Conservation (phyloP, 2,329 filamentous ascomycete genomes). For the Aureobasidium sp. region DNA sequence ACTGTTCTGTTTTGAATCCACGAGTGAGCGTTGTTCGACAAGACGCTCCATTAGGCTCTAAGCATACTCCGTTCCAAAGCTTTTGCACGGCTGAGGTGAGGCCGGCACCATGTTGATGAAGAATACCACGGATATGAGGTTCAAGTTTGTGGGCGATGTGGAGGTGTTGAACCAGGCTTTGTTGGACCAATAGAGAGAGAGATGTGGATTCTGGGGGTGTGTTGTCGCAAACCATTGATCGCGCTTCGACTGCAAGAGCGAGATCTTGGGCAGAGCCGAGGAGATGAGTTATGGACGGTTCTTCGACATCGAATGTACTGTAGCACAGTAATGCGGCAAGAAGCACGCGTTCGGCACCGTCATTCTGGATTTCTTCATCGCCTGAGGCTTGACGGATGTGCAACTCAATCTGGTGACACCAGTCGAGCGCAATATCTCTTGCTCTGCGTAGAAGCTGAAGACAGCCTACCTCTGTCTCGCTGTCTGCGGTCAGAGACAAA, state of each 20-base stretch:
- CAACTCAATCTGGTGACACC: conserved; percentile 43
- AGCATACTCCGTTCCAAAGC: neutral
- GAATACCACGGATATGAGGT: neutral
- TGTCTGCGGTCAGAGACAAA: conserved; percentile 19
- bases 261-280: conserved; percentile 21
- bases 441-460: conserved; percentile 32
- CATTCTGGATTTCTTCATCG: neutral
- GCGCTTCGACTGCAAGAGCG: conserved; percentile 32
- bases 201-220: conserved; percentile 32
- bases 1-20: neutral
- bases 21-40: neutral
- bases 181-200: conserved; percentile 31
- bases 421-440: conserved; percentile 40
- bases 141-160: conserved; percentile 33
- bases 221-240: conserved; percentile 44
- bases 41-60: neutral
- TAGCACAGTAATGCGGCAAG: conserved; percentile 51
- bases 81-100: neutral
- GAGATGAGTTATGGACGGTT: conserved; percentile 17
- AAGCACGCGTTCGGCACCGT: conserved; percentile 27
- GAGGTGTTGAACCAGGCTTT: conserved; percentile 42
- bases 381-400: conserved; percentile 39
- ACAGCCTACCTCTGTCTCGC: neutral
- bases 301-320: conserved; percentile 37
- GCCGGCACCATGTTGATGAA: neutral